A percentile compares a stretch with the other conserved stretches of the same genome.
Conservation (phyloP, 2,329 filamentous ascomycete species). For the Acephala macrosclerotiorum region DNA sequence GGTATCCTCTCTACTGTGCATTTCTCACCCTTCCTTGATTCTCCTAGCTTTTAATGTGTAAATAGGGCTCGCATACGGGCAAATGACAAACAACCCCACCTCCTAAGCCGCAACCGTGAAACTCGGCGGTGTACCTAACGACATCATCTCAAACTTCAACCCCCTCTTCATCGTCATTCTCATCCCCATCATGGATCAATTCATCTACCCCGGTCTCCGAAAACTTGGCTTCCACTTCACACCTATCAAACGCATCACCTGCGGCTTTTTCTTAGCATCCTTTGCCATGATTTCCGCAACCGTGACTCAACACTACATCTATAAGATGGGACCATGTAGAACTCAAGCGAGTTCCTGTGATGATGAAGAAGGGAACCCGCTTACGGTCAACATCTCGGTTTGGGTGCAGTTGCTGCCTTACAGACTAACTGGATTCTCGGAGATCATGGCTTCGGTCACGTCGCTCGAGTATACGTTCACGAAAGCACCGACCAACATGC, state of each 20-base stretch:
- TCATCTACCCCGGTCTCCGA: conserved; percentile 65
- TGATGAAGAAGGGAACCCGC: conserved; percentile 38
- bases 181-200: conserved; percentile 58
- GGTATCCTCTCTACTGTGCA: conserved; percentile 66
- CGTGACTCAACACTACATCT: conserved; percentile 64
- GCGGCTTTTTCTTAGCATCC: conserved; percentile 61
- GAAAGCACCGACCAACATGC: conserved; percentile 75
- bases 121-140: conserved; percentile 61
- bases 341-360: conserved; percentile 53
- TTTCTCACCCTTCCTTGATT: not conserved
- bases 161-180: conserved; percentile 66
- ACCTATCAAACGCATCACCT: conserved; percentile 63
- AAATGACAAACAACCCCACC: conserved; percentile 73
- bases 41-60: not conserved
- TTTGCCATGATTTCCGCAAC: conserved; percentile 63
- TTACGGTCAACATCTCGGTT: conserved; percentile 55
- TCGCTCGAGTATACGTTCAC: conserved; percentile 77
- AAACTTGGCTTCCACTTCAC: conserved; percentile 60
- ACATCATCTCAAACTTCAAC: conserved; percentile 66
- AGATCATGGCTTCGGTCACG: conserved; percentile 72
- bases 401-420: conserved; percentile 60
- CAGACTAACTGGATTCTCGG: conserved; percentile 61
- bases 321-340: conserved; percentile 61
- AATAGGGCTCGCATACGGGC: conserved; percentile 48
- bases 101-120: conserved; percentile 65